Base-by-base conservation (phyloP, 306 rosid genomes). In the Purshia tridentata region DNA sequence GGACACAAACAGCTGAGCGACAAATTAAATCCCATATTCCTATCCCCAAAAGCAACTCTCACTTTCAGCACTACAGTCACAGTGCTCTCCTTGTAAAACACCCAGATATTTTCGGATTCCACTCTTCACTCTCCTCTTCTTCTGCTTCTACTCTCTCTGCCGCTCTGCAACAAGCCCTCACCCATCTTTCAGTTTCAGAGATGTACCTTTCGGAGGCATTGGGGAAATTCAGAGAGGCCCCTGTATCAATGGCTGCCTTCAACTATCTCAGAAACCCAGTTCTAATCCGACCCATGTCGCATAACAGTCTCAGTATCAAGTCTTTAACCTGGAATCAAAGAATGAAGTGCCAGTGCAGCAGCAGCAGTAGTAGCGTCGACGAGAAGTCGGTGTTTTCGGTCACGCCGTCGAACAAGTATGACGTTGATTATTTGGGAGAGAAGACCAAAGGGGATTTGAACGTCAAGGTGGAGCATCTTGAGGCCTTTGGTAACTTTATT, bases 361-460 rank as follows among this genome's bases (percentile, higher is more conserved):
- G 58, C 14, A 52, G 79, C 49, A 67, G 76, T 1, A 37, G 83
- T 72, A 78, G 65, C 39, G 76, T 82, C 64, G 88, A 81, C 67
- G 83, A 85, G 29, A 81, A 78, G 75, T 50, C 93, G 3, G 77
- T 82, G 61, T 94, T 94, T 82, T 89, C 97, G 0, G 85, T 91
- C 10, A 89, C 96, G 0, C 85, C 91, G 15, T 81, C 97, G 0
- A 75, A 77, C 45, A 83, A 82, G 80, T 79, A 69, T 61, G 99
- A 88, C 9, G 91, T 94, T 72, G 99, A 94, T 77, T 94, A 94
- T 76, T 88, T 94, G 3, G 99, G 99, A 11, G 78, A 94, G 76
- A 94, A 96, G 80, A 94, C 99, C 61, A 91, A 88, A 80, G 99
- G 99, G 47, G 99, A 94, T 80, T 89, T 93, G 86, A 91, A 93